These are phyloP conservation scores for Citrullus amarus DNA, from an alignment of 306 rosid species.

Conservation along the genomic window DNA sequence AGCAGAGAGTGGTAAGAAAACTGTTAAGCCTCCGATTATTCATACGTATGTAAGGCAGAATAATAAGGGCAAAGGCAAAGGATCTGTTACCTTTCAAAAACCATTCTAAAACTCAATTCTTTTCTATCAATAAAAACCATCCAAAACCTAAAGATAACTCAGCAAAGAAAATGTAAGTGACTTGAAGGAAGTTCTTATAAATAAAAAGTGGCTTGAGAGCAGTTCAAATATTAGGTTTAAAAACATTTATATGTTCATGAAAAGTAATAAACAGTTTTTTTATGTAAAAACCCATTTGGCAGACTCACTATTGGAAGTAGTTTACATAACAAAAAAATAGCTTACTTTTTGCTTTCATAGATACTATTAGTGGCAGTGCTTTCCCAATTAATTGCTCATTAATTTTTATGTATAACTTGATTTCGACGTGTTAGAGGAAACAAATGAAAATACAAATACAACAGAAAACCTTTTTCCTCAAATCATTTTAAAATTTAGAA, in stretches of 20 bases:
- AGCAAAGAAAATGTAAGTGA: background rate
- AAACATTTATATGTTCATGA: background rate
- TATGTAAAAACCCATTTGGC: background rate
- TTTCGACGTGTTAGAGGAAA: background rate
- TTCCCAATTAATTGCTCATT: background rate
- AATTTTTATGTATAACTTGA: background rate
- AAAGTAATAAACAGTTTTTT: background rate
- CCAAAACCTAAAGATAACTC: background rate
- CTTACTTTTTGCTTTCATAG: background rate
- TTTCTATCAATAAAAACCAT: background rate
- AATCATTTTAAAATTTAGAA: background rate
- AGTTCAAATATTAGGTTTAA: background rate
- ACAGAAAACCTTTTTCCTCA: background rate
- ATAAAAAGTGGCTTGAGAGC: background rate
- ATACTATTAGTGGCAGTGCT: background rate
- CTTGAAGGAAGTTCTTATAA: background rate
- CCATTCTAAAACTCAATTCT: background rate
- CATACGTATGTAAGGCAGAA: no score
- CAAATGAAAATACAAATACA: background rate
- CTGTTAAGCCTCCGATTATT: no score
- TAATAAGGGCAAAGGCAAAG: no score
- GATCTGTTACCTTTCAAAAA: no score
- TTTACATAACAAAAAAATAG: background rate
- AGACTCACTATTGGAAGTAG: background rate
- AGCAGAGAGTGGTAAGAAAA: background rate